Conservation (phyloP, 345 rosid genomes). For the Abelmoschus esculentus region DNA sequence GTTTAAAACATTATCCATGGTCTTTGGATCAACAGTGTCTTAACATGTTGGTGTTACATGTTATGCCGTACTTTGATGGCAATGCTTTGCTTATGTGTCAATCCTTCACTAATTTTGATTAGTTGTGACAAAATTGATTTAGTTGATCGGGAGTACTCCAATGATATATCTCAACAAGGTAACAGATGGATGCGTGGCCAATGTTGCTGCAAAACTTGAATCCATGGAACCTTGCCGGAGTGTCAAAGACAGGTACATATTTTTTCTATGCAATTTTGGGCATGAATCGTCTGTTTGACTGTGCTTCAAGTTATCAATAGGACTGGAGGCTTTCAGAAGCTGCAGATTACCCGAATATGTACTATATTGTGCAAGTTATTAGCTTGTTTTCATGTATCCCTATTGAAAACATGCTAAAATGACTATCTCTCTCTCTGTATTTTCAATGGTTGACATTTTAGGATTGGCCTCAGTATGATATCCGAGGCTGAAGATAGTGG, state of each 20-base stretch:
- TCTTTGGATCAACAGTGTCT: background rate
- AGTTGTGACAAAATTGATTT: conserved; percentile 28
- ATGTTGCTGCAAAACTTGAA: conserved; percentile 92
- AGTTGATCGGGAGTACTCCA: conserved; percentile 91
- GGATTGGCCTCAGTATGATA: conserved; percentile 83
- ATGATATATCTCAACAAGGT: conserved; percentile 91
- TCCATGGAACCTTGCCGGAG: conserved; percentile 96
- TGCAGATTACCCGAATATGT: background rate
- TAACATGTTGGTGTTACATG: background rate
- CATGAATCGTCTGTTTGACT: background rate
- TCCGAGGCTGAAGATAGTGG: conserved; percentile 80
- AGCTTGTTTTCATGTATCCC: background rate
- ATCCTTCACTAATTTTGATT: conserved; percentile 20
- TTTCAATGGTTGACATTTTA: conserved; percentile 23
- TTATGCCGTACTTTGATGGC: background rate
- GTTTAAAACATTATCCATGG: background rate
- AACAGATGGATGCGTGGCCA: conserved; percentile 62
- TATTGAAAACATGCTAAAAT: background rate
- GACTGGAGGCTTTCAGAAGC: background rate
- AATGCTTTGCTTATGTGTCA: conserved; percentile 21
- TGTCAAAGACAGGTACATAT: conserved; percentile 74
- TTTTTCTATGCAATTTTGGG: conserved; percentile 4
- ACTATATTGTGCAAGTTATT: background rate
- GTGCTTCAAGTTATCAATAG: conserved; percentile 2
- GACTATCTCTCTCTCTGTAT: background rate